Base-by-base conservation (phyloP, 2,329 filamentous ascomycete genomes). In the Ceratocystis huliohia region DNA sequence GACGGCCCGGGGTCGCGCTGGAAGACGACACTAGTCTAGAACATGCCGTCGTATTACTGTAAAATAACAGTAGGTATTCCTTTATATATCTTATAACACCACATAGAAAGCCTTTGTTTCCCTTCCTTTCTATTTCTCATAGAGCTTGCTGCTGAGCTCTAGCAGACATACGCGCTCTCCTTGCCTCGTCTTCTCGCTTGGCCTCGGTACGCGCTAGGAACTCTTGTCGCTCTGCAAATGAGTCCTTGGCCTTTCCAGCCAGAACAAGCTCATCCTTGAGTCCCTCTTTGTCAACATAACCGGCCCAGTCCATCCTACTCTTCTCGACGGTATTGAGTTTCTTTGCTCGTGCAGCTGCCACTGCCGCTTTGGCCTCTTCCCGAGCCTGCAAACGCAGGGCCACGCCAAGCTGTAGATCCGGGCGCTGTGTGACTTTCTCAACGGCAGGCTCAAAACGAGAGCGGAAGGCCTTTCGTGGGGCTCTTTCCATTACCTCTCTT, bases 261-360 rank as follows among this genome's bases (percentile, higher is more conserved):
- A 85, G 77, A 74, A 82, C 81, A 67, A 88, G 77, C 73, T 88
- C 86, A 74, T 88, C 84, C 73, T 85, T 81, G 75, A 88, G 85
- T 7, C 86, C 86, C 74, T 87, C 85, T 73, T 86, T 83, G 75
- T 88, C 86, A 67, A 88, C 86, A 71, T 82, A 88, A 13, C 85
- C 84, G 2, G 85, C 86, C 86, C 86, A 88, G 74, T 88, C 86
- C 82, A 88, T 85, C 64, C 84, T 80, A 71, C 84, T 87, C 80
- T 88, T 88, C 75, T 88, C 85, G 17, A 88, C 84, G 17, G 85
- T 86, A 72, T 86, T 88, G 70, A 88, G 77, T 73, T 88, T 88
- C 78, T 82, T 84, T 13, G 68, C 68, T n/a, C 46, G 61, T 15
- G 37, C 62, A 0, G 56, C 61, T 7, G 62, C 63, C 3, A 30